A percentile compares a stretch with the other conserved stretches of the same genome.
phyloP scores from a whole-genome alignment of 176 grass and related monocot species.

The Oryza australiensis region DNA sequence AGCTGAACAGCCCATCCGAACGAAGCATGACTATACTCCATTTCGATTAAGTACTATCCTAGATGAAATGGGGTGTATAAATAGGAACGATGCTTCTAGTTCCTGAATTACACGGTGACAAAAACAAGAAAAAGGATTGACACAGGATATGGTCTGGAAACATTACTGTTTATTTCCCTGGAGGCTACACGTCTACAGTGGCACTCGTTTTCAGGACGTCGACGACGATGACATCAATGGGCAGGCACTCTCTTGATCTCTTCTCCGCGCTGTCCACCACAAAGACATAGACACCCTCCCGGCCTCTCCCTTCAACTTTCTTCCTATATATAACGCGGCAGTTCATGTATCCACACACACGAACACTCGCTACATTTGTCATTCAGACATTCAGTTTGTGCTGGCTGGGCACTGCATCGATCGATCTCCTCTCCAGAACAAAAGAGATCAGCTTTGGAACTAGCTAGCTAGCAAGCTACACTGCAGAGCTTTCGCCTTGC shows the following conservation, averaged over 20 bases:
- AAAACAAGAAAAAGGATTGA: background rate
- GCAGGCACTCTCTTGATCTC: background rate
- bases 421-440: background rate
- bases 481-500: background rate
- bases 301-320: constrained; percentile 26
- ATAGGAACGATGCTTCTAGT: background rate
- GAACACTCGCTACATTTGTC: background rate
- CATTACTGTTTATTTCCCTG: constrained; percentile 11
- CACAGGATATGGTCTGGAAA: background rate
- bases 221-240: constrained; percentile 39
- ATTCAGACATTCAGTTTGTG: constrained; percentile 7
- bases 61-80: background rate
- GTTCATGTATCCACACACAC: background rate
- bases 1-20: too few relatives aligned
- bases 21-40: too few relatives aligned
- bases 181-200: constrained; percentile 13
- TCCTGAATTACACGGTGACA: background rate
- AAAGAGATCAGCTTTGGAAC: constrained; percentile 1
- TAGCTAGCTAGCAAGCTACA: too few relatives aligned
- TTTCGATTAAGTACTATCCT: too few relatives aligned
- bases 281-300: too few relatives aligned
- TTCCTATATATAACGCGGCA: constrained; percentile 30
- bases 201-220: constrained; percentile 35
- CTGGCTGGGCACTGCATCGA: background rate
- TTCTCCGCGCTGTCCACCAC: background rate